Evolutionary conservation across 257 asterid genomes (phyloP).

Genomic region (Lavandula angustifolia): DNA sequence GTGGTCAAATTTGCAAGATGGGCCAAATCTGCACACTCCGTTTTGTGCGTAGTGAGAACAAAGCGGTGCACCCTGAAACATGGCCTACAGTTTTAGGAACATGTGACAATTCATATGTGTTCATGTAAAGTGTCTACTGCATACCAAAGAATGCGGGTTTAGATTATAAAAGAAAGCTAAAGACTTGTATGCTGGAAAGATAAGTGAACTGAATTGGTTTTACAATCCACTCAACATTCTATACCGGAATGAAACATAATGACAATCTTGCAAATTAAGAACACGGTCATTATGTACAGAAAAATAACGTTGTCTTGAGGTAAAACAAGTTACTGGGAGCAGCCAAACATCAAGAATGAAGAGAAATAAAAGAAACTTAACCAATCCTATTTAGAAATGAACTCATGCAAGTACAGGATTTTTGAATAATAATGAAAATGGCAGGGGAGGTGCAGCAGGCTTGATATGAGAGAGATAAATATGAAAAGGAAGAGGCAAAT

Average conservation of each 20-base stretch:
- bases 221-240: neutral
- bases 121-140: too few species aligned
- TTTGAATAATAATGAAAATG: neutral
- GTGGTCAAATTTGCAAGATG: constrained; percentile 83
- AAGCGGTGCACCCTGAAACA: constrained; percentile 66
- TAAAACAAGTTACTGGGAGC: neutral
- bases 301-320: neutral
- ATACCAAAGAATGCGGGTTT: neutral
- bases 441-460: neutral
- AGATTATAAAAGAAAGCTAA: neutral
- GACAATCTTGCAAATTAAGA: neutral
- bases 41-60: constrained; percentile 87
- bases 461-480: neutral
- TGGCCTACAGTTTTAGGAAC: constrained; percentile 9
- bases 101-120: too few species aligned
- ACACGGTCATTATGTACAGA: neutral
- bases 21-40: constrained; percentile 88
- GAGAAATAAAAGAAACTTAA: neutral
- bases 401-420: too few species aligned
- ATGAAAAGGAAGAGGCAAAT: neutral
- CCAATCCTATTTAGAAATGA: neutral
- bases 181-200: neutral
- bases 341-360: neutral
- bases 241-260: constrained; percentile 8
- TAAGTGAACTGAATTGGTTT: neutral